Conservation (phyloP, 768 basidiomycete genomes). For the Hortiboletus flavorubellus region DNA sequence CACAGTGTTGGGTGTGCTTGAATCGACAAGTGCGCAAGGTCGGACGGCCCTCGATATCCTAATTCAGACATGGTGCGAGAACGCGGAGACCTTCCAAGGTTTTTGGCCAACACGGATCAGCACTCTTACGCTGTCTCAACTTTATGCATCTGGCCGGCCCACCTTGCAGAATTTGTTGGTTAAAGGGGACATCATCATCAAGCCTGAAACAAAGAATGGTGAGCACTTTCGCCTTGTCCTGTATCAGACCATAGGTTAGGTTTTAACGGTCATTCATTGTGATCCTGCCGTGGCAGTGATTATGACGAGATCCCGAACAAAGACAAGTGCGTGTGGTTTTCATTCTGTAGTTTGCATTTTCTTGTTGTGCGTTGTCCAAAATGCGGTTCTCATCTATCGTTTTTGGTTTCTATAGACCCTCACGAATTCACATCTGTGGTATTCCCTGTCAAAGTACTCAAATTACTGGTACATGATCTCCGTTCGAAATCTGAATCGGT, state of each 20-base stretch:
- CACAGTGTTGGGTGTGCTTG: constrained; percentile 73
- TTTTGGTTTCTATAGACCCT: constrained; percentile 53
- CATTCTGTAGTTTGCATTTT: constrained; percentile 3
- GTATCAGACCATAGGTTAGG: constrained; percentile 3
- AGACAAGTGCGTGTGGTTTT: constrained; percentile 58
- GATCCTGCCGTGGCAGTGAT: constrained; percentile 59
- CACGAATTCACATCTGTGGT: constrained; percentile 81
- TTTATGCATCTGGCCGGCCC: constrained; percentile 65
- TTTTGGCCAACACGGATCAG: constrained; percentile 91
- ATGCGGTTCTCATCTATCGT: constrained; percentile 19
- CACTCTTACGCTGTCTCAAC: constrained; percentile 72
- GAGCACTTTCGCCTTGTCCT: constrained; percentile 31
- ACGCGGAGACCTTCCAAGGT: constrained; percentile 90
- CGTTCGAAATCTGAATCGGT: constrained; percentile 76
- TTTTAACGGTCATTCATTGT: constrained; percentile 21
- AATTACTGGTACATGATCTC: constrained; percentile 81
- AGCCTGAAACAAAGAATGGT: constrained; percentile 79
- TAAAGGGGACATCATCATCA: constrained; percentile 90
- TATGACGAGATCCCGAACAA: constrained; percentile 93
- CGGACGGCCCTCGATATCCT: constrained; percentile 78
- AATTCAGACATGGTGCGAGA: constrained; percentile 93
- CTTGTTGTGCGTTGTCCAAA: not conserved
- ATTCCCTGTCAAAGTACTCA: constrained; percentile 92
- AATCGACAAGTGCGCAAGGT: constrained; percentile 57
- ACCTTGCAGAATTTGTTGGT: constrained; percentile 68